Evolutionary conservation across 2,329 filamentous ascomycete genomes (phyloP), one percentile per base, ranked within the genome.

Genomic region (Lomentospora prolificans): DNA sequence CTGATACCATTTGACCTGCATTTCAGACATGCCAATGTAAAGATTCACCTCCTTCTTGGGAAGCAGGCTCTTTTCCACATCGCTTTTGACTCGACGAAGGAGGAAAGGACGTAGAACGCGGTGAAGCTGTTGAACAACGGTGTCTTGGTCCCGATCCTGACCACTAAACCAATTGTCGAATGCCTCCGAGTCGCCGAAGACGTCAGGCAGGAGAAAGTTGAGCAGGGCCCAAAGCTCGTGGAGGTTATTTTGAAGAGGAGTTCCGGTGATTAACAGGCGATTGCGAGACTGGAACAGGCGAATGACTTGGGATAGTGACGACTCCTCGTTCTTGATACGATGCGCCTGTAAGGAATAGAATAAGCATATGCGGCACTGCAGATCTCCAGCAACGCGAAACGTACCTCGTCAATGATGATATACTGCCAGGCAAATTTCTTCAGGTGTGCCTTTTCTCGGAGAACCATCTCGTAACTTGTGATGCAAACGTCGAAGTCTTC

Each of bases 351-450:
- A 10, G 10, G 3, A 28, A 3, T 53, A 30, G 25, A 33, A 39
- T 57, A 57, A 58, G 58, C 41, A 58, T 53, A 25, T 22, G 44
- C n/a, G 36, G 17, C 10, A n/a, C n/a, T 28, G 14, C 8, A n/a
- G 7, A 31, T 28, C 48, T 33, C 30, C 12, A 12, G 30, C 14
- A n/a, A 22, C 10, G 4, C 7, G 17, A 25, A 44, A 51, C 62
- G 41, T 62, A 70, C 69, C 63, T 99, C 94, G 65, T 99, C 94
- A 61, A 99, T 96, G 63, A 99, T 96, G 70, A 99, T 99, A 71
- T 99, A 99, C 69, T 99, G 92, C 94, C 94, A 99, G 0, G 94
- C 91, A 69, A 99, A 95, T 70, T 97, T 97, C 74, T 94, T 96
- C 62, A 99, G 72, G 63, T 96, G 90, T 1, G 88, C 78, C 74